Evolutionary conservation across 768 basidiomycete species (phyloP).

Genomic region (Saitozyma podzolica): DNA sequence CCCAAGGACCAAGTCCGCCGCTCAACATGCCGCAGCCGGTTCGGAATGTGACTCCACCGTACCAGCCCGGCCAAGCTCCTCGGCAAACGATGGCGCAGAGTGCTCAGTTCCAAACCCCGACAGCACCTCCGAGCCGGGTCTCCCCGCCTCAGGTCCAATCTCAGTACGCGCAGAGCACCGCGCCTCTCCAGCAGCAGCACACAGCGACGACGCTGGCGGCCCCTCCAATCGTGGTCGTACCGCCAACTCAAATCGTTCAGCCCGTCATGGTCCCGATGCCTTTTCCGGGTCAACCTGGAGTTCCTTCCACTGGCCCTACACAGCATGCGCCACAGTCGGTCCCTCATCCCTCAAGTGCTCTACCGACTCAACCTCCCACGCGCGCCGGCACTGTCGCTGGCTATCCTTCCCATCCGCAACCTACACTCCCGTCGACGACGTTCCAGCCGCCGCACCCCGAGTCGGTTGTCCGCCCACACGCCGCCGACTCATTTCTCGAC

Average conservation of each 20-base stretch:
- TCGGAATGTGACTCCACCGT: too few relatives aligned
- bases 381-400: background rate
- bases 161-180: background rate
- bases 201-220: background rate
- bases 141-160: background rate
- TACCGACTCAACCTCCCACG: slow-evolving; percentile 7
- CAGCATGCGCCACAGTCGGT: background rate
- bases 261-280: slow-evolving; percentile 8
- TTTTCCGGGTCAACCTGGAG: background rate
- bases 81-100: background rate
- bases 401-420: background rate
- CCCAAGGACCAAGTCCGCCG: background rate
- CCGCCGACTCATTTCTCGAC: slow-evolving; percentile 55
- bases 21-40: too few relatives aligned
- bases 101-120: slow-evolving; percentile 7
- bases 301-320: background rate
- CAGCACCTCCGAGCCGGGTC: background rate
- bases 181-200: slow-evolving; percentile 3
- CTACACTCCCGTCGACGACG: background rate
- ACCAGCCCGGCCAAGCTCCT: background rate
- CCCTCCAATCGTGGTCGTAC: background rate
- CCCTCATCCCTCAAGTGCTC: slow-evolving; percentile 1
- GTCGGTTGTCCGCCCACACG: slow-evolving; percentile 17
- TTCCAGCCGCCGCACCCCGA: slow-evolving; percentile 13
- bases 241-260: slow-evolving; percentile 1